A percentile compares a stretch with the other conserved stretches of the same genome.
Conservation (phyloP, 2,329 filamentous ascomycete genomes). For the Hypoxylon sp. region DNA sequence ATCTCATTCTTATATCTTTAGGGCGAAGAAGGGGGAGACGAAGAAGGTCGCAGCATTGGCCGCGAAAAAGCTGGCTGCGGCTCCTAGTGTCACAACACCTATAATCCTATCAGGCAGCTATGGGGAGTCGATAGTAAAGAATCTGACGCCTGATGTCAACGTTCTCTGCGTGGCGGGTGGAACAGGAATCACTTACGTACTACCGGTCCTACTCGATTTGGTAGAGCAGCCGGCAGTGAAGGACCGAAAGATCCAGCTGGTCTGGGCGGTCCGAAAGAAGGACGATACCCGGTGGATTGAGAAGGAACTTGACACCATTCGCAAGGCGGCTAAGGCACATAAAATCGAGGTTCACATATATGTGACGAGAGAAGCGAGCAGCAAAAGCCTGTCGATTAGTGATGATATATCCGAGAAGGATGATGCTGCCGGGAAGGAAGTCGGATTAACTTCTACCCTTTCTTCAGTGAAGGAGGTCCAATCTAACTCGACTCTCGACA, state of each 20-base stretch:
- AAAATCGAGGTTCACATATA: slow-evolving; percentile 70
- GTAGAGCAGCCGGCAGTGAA: slow-evolving; percentile 51
- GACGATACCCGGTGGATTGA: slow-evolving; percentile 71
- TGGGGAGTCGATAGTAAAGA: slow-evolving; percentile 65
- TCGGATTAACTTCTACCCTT: slow-evolving; percentile 48
- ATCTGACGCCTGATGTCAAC: slow-evolving; percentile 60
- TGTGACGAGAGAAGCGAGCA: slow-evolving; percentile 67
- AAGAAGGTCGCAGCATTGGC: slow-evolving; percentile 66
- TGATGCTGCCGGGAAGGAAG: slow-evolving; percentile 48
- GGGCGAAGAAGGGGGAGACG: slow-evolving; percentile 73
- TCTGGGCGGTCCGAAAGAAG: slow-evolving; percentile 73
- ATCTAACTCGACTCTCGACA: slow-evolving; percentile 51
- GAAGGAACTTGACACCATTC: slow-evolving; percentile 68
- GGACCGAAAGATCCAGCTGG: slow-evolving; percentile 69
- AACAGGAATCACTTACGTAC: slow-evolving; percentile 70
- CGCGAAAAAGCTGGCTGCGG: slow-evolving; percentile 55
- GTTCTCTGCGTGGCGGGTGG: slow-evolving; percentile 71
- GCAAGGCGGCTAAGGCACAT: slow-evolving; percentile 56
- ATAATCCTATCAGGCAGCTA: slow-evolving; percentile 76
- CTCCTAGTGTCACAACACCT: slow-evolving; percentile 60
- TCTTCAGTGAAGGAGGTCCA: slow-evolving; percentile 42
- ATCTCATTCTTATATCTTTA: slow-evolving; percentile 70
- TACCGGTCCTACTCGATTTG: slow-evolving; percentile 64
- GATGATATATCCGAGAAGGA: slow-evolving; percentile 50
- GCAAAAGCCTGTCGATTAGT: slow-evolving; percentile 50